phyloP scores from a whole-genome alignment of 805 yeast species.

The Kuraishia ogatae region DNA sequence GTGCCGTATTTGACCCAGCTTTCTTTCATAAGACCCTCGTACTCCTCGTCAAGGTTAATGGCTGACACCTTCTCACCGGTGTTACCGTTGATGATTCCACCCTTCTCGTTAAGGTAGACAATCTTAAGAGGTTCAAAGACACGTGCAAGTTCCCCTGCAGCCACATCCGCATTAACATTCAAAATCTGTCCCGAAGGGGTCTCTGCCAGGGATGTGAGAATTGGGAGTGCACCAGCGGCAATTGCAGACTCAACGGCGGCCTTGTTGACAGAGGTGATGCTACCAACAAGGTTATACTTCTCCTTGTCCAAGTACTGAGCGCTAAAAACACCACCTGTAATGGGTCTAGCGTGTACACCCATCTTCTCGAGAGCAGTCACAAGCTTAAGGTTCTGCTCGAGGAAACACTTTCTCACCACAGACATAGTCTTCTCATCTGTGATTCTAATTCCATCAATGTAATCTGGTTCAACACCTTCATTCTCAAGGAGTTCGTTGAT shows the following conservation, averaged over 20 bases:
- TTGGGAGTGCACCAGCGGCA: conserved; percentile 93
- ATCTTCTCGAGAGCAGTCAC: conserved; percentile 93
- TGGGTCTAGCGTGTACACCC: conserved; percentile 98
- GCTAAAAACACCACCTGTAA: conserved; percentile 93
- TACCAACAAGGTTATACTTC: conserved; percentile 89
- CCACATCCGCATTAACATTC: conserved; percentile 97
- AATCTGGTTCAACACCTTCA: conserved; percentile 93
- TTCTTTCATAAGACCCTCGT: conserved; percentile 81
- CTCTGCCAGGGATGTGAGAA: conserved; percentile 93
- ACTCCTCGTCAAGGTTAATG: conserved; percentile 94
- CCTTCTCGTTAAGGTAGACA: conserved; percentile 94
- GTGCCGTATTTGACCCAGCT: conserved; percentile 99
- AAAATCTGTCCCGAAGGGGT: conserved; percentile 94
- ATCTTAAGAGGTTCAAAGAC: conserved; percentile 95
- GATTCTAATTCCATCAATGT: conserved; percentile 93
- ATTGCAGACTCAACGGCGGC: conserved; percentile 90
- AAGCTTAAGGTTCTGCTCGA: conserved; percentile 89
- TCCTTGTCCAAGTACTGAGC: conserved; percentile 89
- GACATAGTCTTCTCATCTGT: conserved; percentile 93
- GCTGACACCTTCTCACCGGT: conserved; percentile 85
- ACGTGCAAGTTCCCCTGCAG: conserved; percentile 96
- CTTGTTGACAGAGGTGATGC: conserved; percentile 78
- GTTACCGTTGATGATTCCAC: conserved; percentile 90
- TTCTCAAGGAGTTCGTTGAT: conserved; percentile 88
- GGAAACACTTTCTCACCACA: conserved; percentile 89